These are phyloP conservation scores for Aspergillus texensis DNA, from an alignment of 2,329 filamentous ascomycete genomes.

Conservation along the genomic window DNA sequence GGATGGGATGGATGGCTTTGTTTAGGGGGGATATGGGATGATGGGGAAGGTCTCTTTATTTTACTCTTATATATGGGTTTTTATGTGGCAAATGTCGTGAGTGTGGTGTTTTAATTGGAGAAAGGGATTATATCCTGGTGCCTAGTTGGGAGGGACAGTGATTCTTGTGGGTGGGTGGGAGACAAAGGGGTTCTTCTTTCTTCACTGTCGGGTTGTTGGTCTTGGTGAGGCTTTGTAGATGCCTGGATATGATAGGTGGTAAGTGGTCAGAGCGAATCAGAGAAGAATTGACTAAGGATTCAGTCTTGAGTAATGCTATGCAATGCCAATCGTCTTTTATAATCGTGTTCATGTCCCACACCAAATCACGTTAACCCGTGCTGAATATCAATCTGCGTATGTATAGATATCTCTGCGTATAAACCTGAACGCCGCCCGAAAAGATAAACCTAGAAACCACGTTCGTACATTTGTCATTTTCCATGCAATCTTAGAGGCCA, in stretches of 20 bases:
- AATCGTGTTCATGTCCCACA: neutral
- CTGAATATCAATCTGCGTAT: constrained; percentile 5
- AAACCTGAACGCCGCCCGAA: constrained; percentile 4
- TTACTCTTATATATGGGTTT: neutral
- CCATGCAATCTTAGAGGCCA: neutral
- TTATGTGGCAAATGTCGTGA: neutral
- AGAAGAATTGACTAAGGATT: constrained; percentile 8
- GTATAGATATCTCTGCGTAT: neutral
- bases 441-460: constrained; percentile 12
- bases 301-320: neutral
- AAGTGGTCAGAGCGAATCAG: neutral
- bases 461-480: constrained; percentile 12
- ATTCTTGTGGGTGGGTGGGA: neutral
- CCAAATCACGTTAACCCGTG: constrained; percentile 3
- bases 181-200: neutral
- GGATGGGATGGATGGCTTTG: neutral
- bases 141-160: neutral
- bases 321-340: neutral
- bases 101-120: neutral
- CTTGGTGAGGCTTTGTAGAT: neutral
- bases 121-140: neutral
- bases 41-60: neutral
- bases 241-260: neutral
- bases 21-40: neutral
- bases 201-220: neutral